Evolutionary conservation across 164 flowering plant genomes (phyloP).

Genomic region (Kingdonia uniflora): DNA sequence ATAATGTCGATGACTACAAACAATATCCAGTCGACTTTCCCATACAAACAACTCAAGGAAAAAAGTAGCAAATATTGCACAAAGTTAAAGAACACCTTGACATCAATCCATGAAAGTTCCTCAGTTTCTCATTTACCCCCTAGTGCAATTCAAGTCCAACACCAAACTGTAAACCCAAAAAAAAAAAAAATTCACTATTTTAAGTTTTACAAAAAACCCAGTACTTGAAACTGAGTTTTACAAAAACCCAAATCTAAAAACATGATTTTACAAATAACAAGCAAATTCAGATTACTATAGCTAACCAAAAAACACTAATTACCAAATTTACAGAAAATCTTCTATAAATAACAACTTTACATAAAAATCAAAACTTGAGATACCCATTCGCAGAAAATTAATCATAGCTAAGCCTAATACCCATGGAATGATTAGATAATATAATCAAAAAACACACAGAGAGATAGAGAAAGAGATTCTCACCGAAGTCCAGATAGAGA

Average conservation of each 20-base stretch:
- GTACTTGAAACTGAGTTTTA: no score
- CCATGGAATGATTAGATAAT: no score
- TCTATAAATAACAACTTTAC: no score
- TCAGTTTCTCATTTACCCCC: background rate
- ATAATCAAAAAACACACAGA: background rate
- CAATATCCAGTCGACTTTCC: constrained; percentile 1
- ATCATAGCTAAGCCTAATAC: no score
- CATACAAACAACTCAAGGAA: constrained; percentile 7
- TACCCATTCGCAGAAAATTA: background rate
- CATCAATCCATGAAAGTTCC: constrained; percentile 8
- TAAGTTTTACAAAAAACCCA: background rate
- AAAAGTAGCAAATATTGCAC: constrained; percentile 1
- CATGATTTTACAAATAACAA: no score
- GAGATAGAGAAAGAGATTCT: constrained; percentile 5
- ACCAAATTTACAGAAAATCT: no score
- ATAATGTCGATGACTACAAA: constrained; percentile 19
- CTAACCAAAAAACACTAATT: no score
- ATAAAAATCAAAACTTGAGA: constrained; percentile 11
- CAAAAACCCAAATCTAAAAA: no score
- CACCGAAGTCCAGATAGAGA: constrained; percentile 3
- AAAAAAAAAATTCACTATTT: background rate
- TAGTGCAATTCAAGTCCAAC: constrained; percentile 12
- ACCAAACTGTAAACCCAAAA: constrained; percentile 9
- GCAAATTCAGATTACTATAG: no score
- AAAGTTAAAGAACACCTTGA: constrained; percentile 10